A percentile compares a stretch with the other conserved stretches of the same genome.
Conservation (phyloP, 225 moss, liverwort and hornwort species). For the Thuidium tamariscinum region DNA sequence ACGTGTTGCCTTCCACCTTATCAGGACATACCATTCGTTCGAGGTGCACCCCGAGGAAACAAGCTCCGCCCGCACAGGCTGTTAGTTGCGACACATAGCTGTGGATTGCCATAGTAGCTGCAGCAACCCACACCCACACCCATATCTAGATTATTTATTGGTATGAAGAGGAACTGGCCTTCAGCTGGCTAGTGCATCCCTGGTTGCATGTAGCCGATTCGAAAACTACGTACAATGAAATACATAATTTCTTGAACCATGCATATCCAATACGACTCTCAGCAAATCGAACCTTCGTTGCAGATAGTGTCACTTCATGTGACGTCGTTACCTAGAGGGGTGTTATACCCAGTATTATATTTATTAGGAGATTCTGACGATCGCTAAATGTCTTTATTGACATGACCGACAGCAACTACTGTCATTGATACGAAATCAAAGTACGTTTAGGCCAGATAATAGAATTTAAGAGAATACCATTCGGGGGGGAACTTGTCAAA, state of each 20-base stretch:
- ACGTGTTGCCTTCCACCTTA: neutral
- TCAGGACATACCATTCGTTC: constrained; percentile 12
- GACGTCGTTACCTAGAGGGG: neutral
- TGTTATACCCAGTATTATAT: neutral
- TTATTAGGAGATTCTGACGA: neutral
- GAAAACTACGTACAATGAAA: neutral
- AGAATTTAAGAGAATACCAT: constrained; percentile 12
- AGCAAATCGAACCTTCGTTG: neutral
- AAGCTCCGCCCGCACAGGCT: constrained; percentile 34
- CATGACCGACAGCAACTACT: neutral
- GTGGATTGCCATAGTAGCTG: constrained; percentile 43
- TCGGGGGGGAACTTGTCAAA: constrained; percentile 55
- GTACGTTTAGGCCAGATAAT: neutral
- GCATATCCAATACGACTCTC: neutral
- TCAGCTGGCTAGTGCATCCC: neutral
- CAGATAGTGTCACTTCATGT: neutral
- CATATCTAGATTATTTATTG: neutral
- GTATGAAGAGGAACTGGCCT: neutral
- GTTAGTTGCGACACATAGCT: constrained; percentile 19
- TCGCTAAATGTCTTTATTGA: neutral
- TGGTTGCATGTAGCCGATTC: neutral
- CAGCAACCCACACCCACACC: constrained; percentile 5
- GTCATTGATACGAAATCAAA: neutral
- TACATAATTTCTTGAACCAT: neutral
- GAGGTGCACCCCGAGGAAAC: constrained; percentile 1